Evolutionary conservation across 2,329 filamentous ascomycete species (phyloP), one percentile per base, ranked within the genome.

Genomic region (Fusarium drepaniforme): DNA sequence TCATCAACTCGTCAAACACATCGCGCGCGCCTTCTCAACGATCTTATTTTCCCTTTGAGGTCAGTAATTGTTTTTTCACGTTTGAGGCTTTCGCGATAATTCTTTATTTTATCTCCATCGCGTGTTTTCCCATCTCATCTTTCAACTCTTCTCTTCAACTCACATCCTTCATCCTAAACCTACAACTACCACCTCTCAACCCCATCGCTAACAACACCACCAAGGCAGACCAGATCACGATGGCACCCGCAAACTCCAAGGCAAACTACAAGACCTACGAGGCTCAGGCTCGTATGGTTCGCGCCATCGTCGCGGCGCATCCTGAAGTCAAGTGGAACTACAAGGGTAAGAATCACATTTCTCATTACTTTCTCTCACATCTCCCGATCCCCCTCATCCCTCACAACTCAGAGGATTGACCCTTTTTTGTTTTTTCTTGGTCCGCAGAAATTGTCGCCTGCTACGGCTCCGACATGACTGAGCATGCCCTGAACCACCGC

Each of bases 221-320:
- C 58, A 46, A 46, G n/a, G 25, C 56, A 40, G 58, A 35, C 35
- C 56, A 40, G 58, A 35, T 42, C 62, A 73, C 5, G 15, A 90
- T 90, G 88, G 83, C 88, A 5, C 80, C 85, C 4, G 59, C 80
- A 35, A 80, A 70, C 38, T 63, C 77, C 63, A 86, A 86, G 65
- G 85, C 88, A 16, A 91, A 90, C 75, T 92, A 91, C 83, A 89
- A 88, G 72, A 86, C 85, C 3, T 91, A 90, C 79, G 90, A 92
- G 80, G 85, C 88, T 0, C 89, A 90, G 74, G 86, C 87, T 23
- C 90, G 91, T 56, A 87, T 93, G 40, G 84, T 92, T 4, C 88
- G 90, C 2, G 90, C 91, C 7, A 87, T 92, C 28, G 83, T 93
- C 1, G 91, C 90, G 0, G 89, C 90, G 4, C 86, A 89, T 64